Evolutionary conservation across 2,329 filamentous ascomycete species (phyloP).

Genomic region (Alternaria panax): DNA sequence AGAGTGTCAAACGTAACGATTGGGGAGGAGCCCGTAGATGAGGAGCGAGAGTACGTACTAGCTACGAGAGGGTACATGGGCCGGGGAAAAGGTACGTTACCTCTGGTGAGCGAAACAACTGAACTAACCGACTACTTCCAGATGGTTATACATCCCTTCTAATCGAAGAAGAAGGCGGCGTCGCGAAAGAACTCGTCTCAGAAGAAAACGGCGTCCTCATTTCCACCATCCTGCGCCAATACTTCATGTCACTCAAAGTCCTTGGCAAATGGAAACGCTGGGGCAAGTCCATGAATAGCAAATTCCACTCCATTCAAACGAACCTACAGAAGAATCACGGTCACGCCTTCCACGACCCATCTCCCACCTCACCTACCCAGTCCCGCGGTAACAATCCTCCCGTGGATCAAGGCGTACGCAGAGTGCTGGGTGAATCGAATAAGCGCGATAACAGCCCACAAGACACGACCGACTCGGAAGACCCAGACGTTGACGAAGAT

Average conservation of each 20-base stretch:
- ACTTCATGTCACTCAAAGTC: slow-evolving; percentile 86
- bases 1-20: slow-evolving; percentile 71
- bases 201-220: slow-evolving; percentile 90
- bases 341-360: slow-evolving; percentile 57
- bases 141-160: slow-evolving; percentile 82
- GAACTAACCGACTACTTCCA: slow-evolving; percentile 10
- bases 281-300: slow-evolving; percentile 65
- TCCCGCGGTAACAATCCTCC: background rate
- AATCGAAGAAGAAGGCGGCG: slow-evolving; percentile 77
- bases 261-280: slow-evolving; percentile 81
- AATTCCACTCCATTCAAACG: slow-evolving; percentile 72
- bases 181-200: slow-evolving; percentile 77
- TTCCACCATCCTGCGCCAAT: slow-evolving; percentile 85
- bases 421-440: slow-evolving; percentile 8
- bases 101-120: background rate
- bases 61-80: slow-evolving; percentile 90
- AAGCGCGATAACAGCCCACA: background rate
- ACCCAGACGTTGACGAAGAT: slow-evolving; percentile 49
- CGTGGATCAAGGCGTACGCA: slow-evolving; percentile 23
- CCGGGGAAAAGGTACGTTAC: slow-evolving; percentile 70
- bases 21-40: slow-evolving; percentile 66
- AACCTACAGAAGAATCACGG: slow-evolving; percentile 63
- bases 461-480: slow-evolving; percentile 17
- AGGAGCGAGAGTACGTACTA: slow-evolving; percentile 71
- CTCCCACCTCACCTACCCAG: slow-evolving; percentile 32